A percentile compares a stretch with the other conserved stretches of the same genome.
phyloP scores from a whole-genome alignment of 768 basidiomycete species.

The Pulveroboletus sp. region DNA sequence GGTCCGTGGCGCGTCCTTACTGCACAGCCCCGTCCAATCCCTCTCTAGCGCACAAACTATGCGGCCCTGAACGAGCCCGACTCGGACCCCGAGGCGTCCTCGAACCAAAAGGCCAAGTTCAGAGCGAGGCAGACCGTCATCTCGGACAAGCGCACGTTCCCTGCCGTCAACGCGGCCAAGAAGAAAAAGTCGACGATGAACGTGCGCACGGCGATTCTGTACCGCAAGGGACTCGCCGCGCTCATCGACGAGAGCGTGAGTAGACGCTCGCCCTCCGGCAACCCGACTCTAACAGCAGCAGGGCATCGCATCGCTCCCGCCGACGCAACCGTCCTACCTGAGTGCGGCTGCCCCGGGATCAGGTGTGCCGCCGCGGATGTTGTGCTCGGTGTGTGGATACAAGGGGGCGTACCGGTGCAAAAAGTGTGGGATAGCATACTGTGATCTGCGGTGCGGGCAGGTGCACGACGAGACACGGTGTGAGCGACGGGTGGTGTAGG shows the following conservation, averaged over 20 bases:
- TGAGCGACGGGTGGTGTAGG: constrained; percentile 62
- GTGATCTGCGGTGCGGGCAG: constrained; percentile 65
- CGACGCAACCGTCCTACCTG: constrained; percentile 62
- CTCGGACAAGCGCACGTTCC: constrained; percentile 65
- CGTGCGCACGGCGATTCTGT: constrained; percentile 74
- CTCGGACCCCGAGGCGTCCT: constrained; percentile 23
- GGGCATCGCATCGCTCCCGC: constrained; percentile 55
- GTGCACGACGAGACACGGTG: constrained; percentile 80
- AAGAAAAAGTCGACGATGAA: constrained; percentile 82
- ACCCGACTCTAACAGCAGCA: constrained; percentile 25
- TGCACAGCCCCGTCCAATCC: neutral
- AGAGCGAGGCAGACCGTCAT: constrained; percentile 69
- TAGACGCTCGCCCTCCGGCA: constrained; percentile 7
- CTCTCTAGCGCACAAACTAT: constrained; percentile 69
- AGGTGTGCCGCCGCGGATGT: constrained; percentile 57
- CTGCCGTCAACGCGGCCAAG: constrained; percentile 24
- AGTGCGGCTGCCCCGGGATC: constrained; percentile 61
- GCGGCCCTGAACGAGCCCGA: constrained; percentile 41
- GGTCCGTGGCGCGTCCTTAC: constrained; percentile 35
- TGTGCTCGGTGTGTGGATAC: constrained; percentile 88
- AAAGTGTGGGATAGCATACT: constrained; percentile 73
- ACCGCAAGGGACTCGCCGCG: constrained; percentile 72
- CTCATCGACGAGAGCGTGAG: constrained; percentile 79
- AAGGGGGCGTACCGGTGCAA: constrained; percentile 78
- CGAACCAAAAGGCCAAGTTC: constrained; percentile 43